Conservation (phyloP, 495 filamentous ascomycete genomes). For the Tuber microsphaerosporum region DNA sequence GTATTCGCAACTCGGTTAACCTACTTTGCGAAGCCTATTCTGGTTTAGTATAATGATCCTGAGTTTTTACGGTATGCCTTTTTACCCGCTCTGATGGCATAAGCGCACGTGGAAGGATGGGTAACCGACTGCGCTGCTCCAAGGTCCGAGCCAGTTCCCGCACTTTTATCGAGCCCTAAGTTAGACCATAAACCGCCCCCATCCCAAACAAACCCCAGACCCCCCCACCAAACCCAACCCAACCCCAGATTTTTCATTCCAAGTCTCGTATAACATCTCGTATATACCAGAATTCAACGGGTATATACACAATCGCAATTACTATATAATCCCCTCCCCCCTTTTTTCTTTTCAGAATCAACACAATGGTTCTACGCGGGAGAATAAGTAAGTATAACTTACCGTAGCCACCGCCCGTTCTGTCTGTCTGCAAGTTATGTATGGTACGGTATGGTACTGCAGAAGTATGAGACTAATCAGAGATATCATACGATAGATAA, state of each 20-base stretch:
- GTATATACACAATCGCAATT: background rate
- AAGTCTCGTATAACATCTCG: background rate
- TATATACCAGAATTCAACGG: too few species aligned
- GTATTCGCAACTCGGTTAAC: too few species aligned
- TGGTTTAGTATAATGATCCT: too few species aligned
- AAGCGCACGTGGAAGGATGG: too few species aligned
- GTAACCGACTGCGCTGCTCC: background rate
- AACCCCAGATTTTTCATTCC: background rate
- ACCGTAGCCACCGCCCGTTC: too few species aligned
- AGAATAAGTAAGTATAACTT: background rate
- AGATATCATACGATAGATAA: conserved; percentile 49
- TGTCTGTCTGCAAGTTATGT: too few species aligned
- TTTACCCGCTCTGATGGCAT: background rate
- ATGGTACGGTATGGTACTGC: too few species aligned
- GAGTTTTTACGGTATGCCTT: too few species aligned
- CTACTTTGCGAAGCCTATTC: too few species aligned
- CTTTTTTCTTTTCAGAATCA: background rate
- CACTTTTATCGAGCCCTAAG: too few species aligned
- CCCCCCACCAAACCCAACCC: too few species aligned
- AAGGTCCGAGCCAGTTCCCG: background rate
- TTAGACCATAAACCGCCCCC: background rate
- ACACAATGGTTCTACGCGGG: conserved; percentile 1
- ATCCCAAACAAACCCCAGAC: background rate
- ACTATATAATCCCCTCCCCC: background rate
- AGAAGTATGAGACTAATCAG: background rate